phyloP scores from a whole-genome alignment of 371 early-diverging fungal genomes.

The Umbelopsis sp. region DNA sequence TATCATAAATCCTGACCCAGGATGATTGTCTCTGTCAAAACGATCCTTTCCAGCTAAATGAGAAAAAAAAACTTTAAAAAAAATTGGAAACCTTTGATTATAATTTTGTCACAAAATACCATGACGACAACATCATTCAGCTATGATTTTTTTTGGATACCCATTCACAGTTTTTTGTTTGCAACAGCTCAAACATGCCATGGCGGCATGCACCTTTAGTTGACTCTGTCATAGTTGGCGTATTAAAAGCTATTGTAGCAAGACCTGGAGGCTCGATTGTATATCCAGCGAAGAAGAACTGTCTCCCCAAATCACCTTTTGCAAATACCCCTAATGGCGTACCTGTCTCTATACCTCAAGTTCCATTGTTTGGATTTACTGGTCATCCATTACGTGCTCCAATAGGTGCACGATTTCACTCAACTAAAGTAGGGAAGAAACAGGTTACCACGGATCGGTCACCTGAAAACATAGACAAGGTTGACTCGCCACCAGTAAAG shows the following conservation, averaged over 20 bases:
- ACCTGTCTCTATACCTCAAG: slow-evolving; percentile 3
- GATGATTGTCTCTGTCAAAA: not conserved
- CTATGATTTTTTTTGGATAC: slow-evolving; percentile 10
- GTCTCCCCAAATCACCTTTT: not conserved
- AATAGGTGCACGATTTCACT: not conserved
- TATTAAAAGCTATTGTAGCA: slow-evolving; percentile 2
- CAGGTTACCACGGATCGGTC: not conserved
- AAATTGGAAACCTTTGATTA: not conserved
- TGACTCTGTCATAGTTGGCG: slow-evolving; percentile 18
- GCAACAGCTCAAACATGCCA: slow-evolving; percentile 19
- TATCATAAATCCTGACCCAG: not conserved
- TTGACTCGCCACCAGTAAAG: not conserved
- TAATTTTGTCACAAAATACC: not conserved
- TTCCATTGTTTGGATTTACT: slow-evolving; percentile 3
- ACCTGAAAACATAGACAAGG: not conserved
- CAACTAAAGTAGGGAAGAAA: not conserved
- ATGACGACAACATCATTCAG: not conserved
- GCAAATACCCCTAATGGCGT: slow-evolving; percentile 9
- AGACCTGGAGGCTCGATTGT: slow-evolving; percentile 4
- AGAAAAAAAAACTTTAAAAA: too few relatives aligned
- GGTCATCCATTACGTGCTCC: not conserved
- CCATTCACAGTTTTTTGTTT: slow-evolving; percentile 8
- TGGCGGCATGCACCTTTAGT: slow-evolving; percentile 16
- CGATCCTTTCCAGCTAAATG: not conserved
- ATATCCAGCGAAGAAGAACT: not conserved